Evolutionary conservation across 306 rosid species (phyloP).

Genomic region (Acacia acuminata): DNA sequence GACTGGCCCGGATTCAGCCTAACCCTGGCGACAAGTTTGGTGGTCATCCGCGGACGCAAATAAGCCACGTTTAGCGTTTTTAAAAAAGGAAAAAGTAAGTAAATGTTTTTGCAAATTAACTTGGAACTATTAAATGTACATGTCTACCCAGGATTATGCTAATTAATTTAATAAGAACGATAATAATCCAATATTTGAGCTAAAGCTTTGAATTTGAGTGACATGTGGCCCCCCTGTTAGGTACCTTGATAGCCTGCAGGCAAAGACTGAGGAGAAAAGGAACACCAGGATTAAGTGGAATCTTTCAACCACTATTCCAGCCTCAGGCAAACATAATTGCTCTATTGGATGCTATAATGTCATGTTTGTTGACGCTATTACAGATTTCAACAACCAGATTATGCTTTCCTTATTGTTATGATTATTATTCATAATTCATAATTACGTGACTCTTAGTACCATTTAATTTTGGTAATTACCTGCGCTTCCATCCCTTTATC

Average conservation of each 20-base stretch:
- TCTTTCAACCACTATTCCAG: slow-evolving; percentile 37
- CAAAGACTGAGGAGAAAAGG: slow-evolving; percentile 30
- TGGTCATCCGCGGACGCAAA: slow-evolving; percentile 35
- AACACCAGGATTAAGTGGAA: slow-evolving; percentile 24
- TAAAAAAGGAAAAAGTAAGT: not conserved
- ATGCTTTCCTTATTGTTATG: slow-evolving; percentile 22
- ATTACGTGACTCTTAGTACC: slow-evolving; percentile 1
- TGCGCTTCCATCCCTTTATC: not conserved
- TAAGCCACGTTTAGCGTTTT: slow-evolving; percentile 39
- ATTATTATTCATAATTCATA: slow-evolving; percentile 2
- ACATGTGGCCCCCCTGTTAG: slow-evolving; percentile 34
- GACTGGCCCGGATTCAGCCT: slow-evolving; percentile 31
- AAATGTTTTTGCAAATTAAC: not conserved
- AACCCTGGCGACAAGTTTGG: slow-evolving; percentile 39
- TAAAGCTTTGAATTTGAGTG: slow-evolving; percentile 18
- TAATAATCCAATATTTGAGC: slow-evolving; percentile 11
- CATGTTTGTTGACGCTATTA: slow-evolving; percentile 31
- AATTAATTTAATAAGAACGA: not conserved
- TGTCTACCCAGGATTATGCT: not conserved
- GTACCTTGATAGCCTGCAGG: slow-evolving; percentile 6
- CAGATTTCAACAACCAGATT: slow-evolving; percentile 44
- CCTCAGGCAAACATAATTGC: slow-evolving; percentile 26
- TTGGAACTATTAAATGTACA: not conserved
- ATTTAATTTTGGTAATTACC: not conserved
- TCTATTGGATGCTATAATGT: slow-evolving; percentile 36